phyloP scores from a whole-genome alignment of 768 basidiomycete species.

The Hirschioporus abietinus region DNA sequence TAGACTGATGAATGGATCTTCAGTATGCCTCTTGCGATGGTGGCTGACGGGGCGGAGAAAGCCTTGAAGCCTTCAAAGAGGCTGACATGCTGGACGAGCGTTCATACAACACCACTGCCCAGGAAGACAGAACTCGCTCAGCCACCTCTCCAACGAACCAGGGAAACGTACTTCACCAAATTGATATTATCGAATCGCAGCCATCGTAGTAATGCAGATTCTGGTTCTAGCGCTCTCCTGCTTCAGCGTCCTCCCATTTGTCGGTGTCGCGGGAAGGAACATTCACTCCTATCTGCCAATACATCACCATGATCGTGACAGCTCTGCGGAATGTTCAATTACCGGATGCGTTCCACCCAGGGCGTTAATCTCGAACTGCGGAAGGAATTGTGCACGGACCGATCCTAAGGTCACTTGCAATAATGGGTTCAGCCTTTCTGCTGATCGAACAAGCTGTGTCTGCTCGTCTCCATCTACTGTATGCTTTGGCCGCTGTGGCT shows the following conservation, averaged over 20 bases:
- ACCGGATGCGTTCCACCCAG: no score
- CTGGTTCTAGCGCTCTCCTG: not conserved
- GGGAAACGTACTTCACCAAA: not conserved
- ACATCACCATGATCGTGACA: not conserved
- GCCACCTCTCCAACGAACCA: not conserved
- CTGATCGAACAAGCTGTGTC: not conserved
- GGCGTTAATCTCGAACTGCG: not conserved
- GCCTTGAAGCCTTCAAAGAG: not conserved
- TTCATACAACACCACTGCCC: not conserved
- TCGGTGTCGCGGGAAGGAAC: not conserved
- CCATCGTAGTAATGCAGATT: not conserved
- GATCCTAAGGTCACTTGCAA: not conserved
- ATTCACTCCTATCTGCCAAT: not conserved
- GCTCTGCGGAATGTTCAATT: not conserved
- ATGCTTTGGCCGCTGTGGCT: not conserved
- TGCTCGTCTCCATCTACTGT: not conserved
- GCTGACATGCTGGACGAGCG: not conserved
- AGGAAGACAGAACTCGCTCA: not conserved
- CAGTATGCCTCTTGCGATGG: not conserved
- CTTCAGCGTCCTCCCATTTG: not conserved
- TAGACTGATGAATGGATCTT: not conserved
- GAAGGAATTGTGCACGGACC: not conserved
- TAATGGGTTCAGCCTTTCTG: not conserved
- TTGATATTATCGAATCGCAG: not conserved
- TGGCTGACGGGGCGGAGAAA: not conserved